phyloP scores from a whole-genome alignment of 2,329 filamentous ascomycete genomes.

The Lachnellula willkommii region DNA sequence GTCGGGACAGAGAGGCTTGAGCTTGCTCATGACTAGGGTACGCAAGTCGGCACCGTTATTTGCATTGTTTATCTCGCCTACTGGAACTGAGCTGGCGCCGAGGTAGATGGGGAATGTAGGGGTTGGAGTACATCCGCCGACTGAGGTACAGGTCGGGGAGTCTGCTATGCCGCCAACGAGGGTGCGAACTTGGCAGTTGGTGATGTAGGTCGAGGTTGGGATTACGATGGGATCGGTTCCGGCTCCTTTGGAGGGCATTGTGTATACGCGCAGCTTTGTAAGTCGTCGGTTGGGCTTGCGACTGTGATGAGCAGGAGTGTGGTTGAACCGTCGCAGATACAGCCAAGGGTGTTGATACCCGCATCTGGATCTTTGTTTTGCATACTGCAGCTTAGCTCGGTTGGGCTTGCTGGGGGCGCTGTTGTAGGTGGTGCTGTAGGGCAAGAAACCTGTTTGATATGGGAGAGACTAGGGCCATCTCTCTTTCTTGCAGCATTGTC shows the following conservation, averaged over 20 bases:
- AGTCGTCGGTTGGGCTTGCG: too few species aligned
- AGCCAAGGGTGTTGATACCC: background rate
- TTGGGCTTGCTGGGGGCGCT: background rate
- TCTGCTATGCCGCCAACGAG: background rate
- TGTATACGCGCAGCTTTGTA: too few species aligned
- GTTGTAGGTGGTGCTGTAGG: background rate
- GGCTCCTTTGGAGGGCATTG: too few species aligned
- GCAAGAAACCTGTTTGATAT: background rate
- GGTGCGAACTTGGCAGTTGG: background rate
- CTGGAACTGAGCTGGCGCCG: too few species aligned
- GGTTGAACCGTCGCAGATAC: background rate
- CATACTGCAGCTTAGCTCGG: background rate
- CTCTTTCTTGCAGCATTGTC: conserved; percentile 2
- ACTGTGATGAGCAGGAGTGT: too few species aligned
- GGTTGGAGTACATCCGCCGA: background rate
- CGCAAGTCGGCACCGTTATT: too few species aligned
- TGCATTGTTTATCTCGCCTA: too few species aligned
- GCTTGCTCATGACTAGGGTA: too few species aligned
- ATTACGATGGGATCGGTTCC: too few species aligned
- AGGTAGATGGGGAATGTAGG: too few species aligned
- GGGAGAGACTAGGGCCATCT: background rate
- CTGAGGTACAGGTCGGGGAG: background rate
- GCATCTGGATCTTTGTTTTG: background rate
- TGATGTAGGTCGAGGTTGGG: background rate
- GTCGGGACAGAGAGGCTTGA: too few species aligned